Evolutionary conservation across 805 yeast genomes (phyloP).

Genomic region (Saccharomyces cerevisiae): DNA sequence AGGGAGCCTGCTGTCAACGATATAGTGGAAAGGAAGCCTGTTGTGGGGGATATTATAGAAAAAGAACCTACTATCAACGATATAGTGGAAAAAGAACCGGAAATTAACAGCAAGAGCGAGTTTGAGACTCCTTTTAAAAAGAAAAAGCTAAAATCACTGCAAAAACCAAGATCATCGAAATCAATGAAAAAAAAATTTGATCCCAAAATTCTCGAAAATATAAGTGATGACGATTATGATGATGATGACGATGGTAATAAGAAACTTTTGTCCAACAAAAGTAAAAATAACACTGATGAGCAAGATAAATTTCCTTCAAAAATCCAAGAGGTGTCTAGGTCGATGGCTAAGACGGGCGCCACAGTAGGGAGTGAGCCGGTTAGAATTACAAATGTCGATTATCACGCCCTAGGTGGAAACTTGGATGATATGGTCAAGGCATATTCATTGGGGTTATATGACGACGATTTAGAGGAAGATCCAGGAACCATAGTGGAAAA

Average conservation of each 20-base stretch:
- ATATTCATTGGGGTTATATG: slow-evolving; percentile 50
- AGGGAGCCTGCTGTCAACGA: slow-evolving; percentile 1
- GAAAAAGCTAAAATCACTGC: slow-evolving; percentile 1
- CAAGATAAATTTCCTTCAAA: background rate
- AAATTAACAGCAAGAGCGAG: background rate
- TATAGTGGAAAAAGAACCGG: slow-evolving; percentile 5
- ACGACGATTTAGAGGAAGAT: slow-evolving; percentile 48
- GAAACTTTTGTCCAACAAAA: background rate
- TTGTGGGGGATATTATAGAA: no score
- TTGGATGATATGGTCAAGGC: slow-evolving; percentile 54
- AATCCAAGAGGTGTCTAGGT: background rate
- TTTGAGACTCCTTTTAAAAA: background rate
- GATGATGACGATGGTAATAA: background rate
- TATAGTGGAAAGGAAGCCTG: slow-evolving; percentile 1
- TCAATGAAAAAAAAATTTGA: background rate
- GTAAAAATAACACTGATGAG: background rate
- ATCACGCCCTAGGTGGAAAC: slow-evolving; percentile 35
- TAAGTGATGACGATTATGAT: background rate
- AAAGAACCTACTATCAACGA: slow-evolving; percentile 1
- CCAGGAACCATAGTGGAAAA: slow-evolving; percentile 48
- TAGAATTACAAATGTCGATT: slow-evolving; percentile 32
- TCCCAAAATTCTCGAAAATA: slow-evolving; percentile 1
- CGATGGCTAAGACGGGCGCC: background rate
- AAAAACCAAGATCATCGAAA: background rate
- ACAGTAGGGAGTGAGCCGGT: slow-evolving; percentile 2